Conservation (phyloP, 257 asterid genomes). For the Asclepias syriaca region DNA sequence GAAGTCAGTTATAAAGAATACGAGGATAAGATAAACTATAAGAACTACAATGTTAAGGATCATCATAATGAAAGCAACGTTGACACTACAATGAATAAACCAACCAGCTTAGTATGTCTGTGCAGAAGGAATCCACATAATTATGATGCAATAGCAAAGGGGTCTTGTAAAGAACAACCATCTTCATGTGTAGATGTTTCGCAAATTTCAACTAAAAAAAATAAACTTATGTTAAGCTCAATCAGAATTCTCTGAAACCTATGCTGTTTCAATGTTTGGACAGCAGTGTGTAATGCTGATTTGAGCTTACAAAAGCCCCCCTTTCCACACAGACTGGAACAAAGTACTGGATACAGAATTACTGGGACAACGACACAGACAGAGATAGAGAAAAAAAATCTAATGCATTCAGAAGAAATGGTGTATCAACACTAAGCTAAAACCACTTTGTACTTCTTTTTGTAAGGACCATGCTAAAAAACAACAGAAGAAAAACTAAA, state of each 20-base stretch:
- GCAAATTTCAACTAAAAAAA: background rate
- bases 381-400: background rate
- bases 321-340: background rate
- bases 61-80: background rate
- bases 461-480: background rate
- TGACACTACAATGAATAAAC: background rate
- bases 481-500: conserved; percentile 1
- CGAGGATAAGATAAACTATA: background rate
- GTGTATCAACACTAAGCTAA: background rate
- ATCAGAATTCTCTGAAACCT: background rate
- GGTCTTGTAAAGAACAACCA: background rate
- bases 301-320: background rate
- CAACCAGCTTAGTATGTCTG: background rate
- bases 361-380: background rate
- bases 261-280: background rate
- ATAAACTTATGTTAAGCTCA: background rate
- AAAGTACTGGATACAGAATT: background rate
- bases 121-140: background rate
- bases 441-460: background rate
- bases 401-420: background rate
- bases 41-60: background rate
- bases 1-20: background rate
- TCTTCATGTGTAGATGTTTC: background rate
- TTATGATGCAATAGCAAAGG: background rate
- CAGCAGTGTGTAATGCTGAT: background rate